Conservation (phyloP, 129 eudicot species). For the Centella asiatica region DNA sequence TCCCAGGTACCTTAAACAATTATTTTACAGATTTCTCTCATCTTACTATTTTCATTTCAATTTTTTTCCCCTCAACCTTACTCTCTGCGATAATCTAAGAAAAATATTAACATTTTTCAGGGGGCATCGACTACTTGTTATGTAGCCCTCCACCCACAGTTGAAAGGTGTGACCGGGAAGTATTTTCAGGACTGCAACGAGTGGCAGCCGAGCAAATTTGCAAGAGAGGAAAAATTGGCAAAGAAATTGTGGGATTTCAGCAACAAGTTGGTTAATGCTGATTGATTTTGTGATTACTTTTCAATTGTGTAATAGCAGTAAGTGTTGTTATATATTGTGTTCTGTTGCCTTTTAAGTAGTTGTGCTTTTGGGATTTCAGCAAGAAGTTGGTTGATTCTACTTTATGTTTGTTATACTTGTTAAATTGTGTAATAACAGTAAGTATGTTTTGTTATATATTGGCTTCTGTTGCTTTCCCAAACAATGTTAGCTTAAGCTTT, state of each 20-base stretch:
- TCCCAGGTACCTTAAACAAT: constrained; percentile 52
- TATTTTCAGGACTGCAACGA: constrained; percentile 88
- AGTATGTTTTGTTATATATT: no score
- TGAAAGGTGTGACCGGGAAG: constrained; percentile 74
- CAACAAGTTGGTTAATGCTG: constrained; percentile 51
- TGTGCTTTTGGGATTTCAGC: no score
- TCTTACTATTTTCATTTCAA: neutral
- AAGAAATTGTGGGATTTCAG: constrained; percentile 85
- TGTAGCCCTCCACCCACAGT: constrained; percentile 67
- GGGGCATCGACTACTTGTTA: constrained; percentile 97
- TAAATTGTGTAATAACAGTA: no score
- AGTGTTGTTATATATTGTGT: no score
- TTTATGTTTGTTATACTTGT: no score
- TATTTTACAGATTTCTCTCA: neutral
- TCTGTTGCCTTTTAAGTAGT: no score
- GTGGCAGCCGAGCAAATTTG: constrained; percentile 40
- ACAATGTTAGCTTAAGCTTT: no score
- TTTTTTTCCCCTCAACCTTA: neutral
- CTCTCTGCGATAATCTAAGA: neutral
- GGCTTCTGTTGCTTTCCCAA: no score
- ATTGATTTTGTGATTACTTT: neutral
- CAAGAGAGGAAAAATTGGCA: constrained; percentile 51
- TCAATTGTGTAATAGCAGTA: neutral
- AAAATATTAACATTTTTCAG: constrained; percentile 19
- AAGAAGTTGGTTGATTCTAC: no score